These are phyloP conservation scores for Boletus rufocinnamomeus DNA, from an alignment of 768 basidiomycete species.

Conservation along the genomic window DNA sequence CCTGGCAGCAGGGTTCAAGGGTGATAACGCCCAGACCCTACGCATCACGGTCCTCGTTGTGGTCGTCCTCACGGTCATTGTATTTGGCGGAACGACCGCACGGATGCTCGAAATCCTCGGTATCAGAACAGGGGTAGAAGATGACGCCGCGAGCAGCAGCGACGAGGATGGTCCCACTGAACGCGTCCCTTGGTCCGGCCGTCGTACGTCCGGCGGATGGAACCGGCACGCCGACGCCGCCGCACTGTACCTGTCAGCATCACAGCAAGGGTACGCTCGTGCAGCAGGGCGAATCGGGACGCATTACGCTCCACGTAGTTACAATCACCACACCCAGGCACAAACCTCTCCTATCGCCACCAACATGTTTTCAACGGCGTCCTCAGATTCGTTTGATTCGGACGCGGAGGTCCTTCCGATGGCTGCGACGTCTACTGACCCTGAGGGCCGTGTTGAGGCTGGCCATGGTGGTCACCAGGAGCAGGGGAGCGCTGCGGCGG, in stretches of 20 bases:
- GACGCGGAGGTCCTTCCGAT: conserved; percentile 80
- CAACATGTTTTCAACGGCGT: conserved; percentile 63
- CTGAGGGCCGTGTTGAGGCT: conserved; percentile 13
- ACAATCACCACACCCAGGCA: conserved; percentile 60
- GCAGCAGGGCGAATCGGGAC: conserved; percentile 51
- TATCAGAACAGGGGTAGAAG: conserved; percentile 92
- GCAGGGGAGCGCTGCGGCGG: conserved; percentile 14
- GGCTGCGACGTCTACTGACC: conserved; percentile 50
- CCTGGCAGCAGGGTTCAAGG: conserved; percentile 92
- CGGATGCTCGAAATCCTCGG: conserved; percentile 98
- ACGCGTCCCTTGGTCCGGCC: conserved; percentile 38
- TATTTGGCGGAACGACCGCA: conserved; percentile 97
- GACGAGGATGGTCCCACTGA: conserved; percentile 49
- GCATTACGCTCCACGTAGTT: conserved; percentile 55
- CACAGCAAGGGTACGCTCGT: conserved; percentile 30
- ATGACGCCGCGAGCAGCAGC: conserved; percentile 68
- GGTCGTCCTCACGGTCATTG: conserved; percentile 89
- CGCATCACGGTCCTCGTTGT: conserved; percentile 94
- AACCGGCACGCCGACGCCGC: conserved; percentile 47
- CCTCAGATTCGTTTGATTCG: conserved; percentile 77
- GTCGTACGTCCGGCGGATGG: conserved; percentile 42
- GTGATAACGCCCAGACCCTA: conserved; percentile 88
- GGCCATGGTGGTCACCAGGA: conserved; percentile 1
- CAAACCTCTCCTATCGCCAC: conserved; percentile 23
- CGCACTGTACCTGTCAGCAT: conserved; percentile 36